Conservation (phyloP, 306 rosid genomes). For the Luffa acutangula region DNA sequence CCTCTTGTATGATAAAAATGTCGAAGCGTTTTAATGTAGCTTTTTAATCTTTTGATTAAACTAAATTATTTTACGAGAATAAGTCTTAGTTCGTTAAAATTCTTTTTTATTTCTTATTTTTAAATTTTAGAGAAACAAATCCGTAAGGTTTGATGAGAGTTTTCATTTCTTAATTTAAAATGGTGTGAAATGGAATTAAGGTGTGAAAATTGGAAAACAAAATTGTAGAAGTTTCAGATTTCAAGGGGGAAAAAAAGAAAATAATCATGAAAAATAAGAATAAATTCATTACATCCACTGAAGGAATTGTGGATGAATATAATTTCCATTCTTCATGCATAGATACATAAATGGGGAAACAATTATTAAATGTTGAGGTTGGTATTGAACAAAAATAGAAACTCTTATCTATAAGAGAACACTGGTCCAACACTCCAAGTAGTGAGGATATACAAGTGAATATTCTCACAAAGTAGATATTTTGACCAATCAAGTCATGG, state of each 20-base stretch:
- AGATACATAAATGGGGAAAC: neutral
- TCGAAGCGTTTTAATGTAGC: too few species aligned
- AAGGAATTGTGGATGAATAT: neutral
- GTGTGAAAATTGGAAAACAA: neutral
- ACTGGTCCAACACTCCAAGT: conserved; percentile 4
- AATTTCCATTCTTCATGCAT: neutral
- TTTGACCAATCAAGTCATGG: neutral
- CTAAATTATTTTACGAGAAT: too few species aligned
- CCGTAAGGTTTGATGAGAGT: neutral
- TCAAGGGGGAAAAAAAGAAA: neutral
- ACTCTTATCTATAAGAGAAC: conserved; percentile 1
- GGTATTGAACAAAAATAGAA: neutral
- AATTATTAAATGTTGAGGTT: neutral
- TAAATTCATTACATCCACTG: neutral
- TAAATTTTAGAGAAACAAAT: neutral
- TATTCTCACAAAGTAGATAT: neutral
- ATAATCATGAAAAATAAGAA: neutral
- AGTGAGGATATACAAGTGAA: neutral
- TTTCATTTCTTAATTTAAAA: neutral
- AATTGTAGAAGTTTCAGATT: neutral
- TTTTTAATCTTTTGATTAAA: too few species aligned
- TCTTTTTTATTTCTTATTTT: too few species aligned
- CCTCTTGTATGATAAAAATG: neutral
- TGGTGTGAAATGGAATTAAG: neutral
- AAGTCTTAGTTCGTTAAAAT: too few species aligned